phyloP scores from a whole-genome alignment of 1,284 basidiomycete genomes.

The Termitomyces sp. region DNA sequence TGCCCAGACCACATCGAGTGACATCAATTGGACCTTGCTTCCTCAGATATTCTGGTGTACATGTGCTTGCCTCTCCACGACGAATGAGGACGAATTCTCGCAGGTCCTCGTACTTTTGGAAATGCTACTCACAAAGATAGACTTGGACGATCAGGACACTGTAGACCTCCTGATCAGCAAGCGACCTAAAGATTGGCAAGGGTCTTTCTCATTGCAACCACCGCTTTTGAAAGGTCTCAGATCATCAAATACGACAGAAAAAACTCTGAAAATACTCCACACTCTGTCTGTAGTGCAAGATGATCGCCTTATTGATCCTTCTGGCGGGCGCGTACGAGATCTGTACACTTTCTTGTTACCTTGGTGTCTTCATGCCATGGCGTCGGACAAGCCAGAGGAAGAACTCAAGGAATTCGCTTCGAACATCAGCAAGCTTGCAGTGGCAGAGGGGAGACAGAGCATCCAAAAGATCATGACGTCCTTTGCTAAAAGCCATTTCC shows the following conservation, averaged over 20 bases:
- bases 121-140: slow-evolving; percentile 65
- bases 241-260: slow-evolving; percentile 67
- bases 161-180: slow-evolving; percentile 63
- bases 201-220: slow-evolving; percentile 63
- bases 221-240: slow-evolving; percentile 79
- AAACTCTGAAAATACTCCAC: slow-evolving; percentile 70
- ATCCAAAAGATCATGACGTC: slow-evolving; percentile 86
- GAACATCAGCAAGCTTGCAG: slow-evolving; percentile 71
- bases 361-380: slow-evolving; percentile 83
- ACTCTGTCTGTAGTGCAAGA: slow-evolving; percentile 61
- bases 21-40: slow-evolving; percentile 57
- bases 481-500: slow-evolving; percentile 83
- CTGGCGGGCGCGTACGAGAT: slow-evolving; percentile 73
- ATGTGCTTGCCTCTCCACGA: slow-evolving; percentile 78
- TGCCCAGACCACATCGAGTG: slow-evolving; percentile 56
- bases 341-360: slow-evolving; percentile 84
- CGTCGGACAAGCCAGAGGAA: slow-evolving; percentile 58
- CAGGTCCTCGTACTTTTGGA: slow-evolving; percentile 69
- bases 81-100: slow-evolving; percentile 78
- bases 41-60: slow-evolving; percentile 89
- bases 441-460: slow-evolving; percentile 65
- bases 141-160: slow-evolving; percentile 65
- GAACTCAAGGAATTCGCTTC: slow-evolving; percentile 68
- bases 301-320: slow-evolving; percentile 67
- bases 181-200: slow-evolving; percentile 73